Evolutionary conservation across 306 rosid species (phyloP).

Genomic region (Lablab purpureus): DNA sequence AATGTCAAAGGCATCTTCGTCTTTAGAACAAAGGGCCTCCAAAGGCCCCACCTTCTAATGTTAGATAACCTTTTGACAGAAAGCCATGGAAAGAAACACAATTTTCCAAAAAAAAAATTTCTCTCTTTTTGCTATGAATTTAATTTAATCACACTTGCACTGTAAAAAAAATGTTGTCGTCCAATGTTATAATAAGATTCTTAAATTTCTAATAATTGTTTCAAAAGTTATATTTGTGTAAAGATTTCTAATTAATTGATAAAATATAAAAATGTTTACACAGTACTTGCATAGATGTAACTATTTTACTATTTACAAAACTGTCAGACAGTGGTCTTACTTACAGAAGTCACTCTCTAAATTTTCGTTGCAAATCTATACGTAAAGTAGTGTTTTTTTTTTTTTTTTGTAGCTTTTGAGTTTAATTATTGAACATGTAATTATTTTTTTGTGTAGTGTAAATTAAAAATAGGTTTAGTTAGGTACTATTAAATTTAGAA

Average conservation of each 20-base stretch:
- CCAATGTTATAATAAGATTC: no score
- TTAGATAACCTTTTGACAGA: slow-evolving; percentile 20
- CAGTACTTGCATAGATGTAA: no score
- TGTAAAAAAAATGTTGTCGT: not conserved
- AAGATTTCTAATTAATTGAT: no score
- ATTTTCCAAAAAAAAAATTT: no score
- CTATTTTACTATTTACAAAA: not conserved
- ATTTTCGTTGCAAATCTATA: no score
- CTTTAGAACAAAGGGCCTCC: slow-evolving; percentile 31
- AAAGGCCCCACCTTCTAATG: slow-evolving; percentile 12
- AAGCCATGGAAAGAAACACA: slow-evolving; percentile 34
- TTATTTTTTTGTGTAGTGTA: not conserved
- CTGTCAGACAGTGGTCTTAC: not conserved
- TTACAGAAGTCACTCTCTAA: no score
- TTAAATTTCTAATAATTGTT: no score
- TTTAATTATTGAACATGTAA: not conserved
- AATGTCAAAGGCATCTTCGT: slow-evolving; percentile 25
- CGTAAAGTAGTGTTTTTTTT: no score
- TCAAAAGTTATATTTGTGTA: no score
- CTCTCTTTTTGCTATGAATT: not conserved
- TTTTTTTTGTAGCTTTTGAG: no score
- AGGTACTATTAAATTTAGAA: not conserved
- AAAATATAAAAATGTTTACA: no score
- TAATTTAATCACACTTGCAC: not conserved
- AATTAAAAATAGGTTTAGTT: not conserved